Conservation (phyloP, 257 asterid species). For the Nemophila menziesii region DNA sequence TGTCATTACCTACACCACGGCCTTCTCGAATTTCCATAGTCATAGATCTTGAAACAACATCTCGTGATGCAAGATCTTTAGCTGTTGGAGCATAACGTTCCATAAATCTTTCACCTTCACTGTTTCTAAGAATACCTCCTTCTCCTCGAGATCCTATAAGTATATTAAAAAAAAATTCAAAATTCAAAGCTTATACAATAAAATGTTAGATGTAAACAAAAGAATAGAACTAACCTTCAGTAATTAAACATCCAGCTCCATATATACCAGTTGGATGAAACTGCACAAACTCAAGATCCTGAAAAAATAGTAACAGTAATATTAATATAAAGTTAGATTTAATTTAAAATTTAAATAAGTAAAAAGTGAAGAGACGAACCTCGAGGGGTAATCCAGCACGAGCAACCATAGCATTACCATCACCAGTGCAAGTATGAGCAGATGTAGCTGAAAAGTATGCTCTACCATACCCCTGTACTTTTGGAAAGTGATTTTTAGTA, state of each 20-base stretch:
- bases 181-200: neutral
- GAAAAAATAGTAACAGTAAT: constrained; percentile 8
- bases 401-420: constrained; percentile 98
- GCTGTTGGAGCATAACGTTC: constrained; percentile 93
- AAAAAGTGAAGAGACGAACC: constrained; percentile 27
- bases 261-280: constrained; percentile 97
- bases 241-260: constrained; percentile 98
- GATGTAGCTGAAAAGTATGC: constrained; percentile 96
- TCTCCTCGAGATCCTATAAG: constrained; percentile 76
- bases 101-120: constrained; percentile 89
- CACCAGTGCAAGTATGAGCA: constrained; percentile 99
- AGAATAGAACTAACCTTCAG: constrained; percentile 53
- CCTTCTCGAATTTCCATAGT: constrained; percentile 99
- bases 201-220: neutral
- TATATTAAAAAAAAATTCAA: constrained; percentile 9
- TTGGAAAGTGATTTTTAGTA: neutral
- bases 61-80: constrained; percentile 88
- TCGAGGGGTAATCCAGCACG: constrained; percentile 96
- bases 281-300: constrained; percentile 98
- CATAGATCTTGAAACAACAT: constrained; percentile 89
- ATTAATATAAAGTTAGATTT: neutral
- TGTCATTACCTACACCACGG: constrained; percentile 88
- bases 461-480: constrained; percentile 80
- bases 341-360: neutral
- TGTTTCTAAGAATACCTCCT: constrained; percentile 80